A percentile compares a stretch with the other conserved stretches of the same genome.
These are phyloP conservation scores for Globisporangium echinulatum DNA, from an alignment of 352 stramenopile genomes.

Conservation along the genomic window DNA sequence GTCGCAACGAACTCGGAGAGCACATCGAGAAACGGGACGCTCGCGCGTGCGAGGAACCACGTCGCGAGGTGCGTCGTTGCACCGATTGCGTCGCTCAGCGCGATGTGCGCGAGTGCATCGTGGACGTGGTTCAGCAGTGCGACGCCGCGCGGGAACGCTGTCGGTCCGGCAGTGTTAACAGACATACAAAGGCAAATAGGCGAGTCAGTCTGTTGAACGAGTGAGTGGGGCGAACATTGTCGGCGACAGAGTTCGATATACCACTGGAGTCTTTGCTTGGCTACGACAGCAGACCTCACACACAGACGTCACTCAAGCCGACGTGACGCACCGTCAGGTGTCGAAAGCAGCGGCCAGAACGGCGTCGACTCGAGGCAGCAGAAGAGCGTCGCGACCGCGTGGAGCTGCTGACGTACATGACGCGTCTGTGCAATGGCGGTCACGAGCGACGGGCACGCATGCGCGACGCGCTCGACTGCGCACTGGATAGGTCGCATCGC, in stretches of 20 bases:
- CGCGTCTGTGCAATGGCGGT: slow-evolving; percentile 30
- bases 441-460: slow-evolving; percentile 14
- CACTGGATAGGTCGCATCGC: slow-evolving; percentile 1
- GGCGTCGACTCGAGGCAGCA: slow-evolving; percentile 15
- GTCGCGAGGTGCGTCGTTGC: slow-evolving; percentile 25
- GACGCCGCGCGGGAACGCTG: slow-evolving; percentile 46
- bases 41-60: slow-evolving; percentile 55
- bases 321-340: no score
- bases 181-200: no score
- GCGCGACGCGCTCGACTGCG: slow-evolving; percentile 2
- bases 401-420: slow-evolving; percentile 24
- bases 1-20: slow-evolving; percentile 44
- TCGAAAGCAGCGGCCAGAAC: slow-evolving; percentile 36
- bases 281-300: background rate
- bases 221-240: background rate
- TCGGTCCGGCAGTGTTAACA: slow-evolving; percentile 1
- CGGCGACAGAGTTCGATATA: no score
- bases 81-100: slow-evolving; percentile 12
- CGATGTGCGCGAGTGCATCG: slow-evolving; percentile 13
- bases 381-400: slow-evolving; percentile 23
- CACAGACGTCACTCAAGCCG: background rate
- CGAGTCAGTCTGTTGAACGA: slow-evolving; percentile 1
- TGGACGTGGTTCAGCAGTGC: slow-evolving; percentile 44
- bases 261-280: no score
- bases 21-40: slow-evolving; percentile 39